Percentiles rank a stretch among this genome's conserved stretches.
Conservation (phyloP, 306 rosid genomes). For the Pyrus communis region DNA sequence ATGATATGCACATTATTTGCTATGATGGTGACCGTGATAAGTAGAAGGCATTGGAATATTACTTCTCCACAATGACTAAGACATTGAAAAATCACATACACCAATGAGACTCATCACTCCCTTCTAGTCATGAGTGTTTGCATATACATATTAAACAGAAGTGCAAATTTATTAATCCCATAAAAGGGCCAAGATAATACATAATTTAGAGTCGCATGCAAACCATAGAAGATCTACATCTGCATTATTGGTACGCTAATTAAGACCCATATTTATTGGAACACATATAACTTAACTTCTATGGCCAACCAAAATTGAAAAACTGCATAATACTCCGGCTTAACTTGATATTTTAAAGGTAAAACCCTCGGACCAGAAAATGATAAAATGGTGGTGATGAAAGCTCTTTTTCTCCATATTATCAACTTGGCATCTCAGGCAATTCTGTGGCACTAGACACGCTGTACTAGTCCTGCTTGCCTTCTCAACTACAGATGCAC, state of each 20-base stretch:
- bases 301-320: not conserved
- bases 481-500: slow-evolving; percentile 26
- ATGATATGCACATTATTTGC: not conserved
- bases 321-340: not conserved
- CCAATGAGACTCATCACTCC: not conserved
- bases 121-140: not conserved
- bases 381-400: not conserved
- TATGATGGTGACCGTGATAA: not conserved
- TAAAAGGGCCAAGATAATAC: not conserved
- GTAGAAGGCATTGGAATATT: not conserved
- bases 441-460: not conserved
- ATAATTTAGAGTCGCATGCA: not conserved
- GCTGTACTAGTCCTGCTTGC: slow-evolving; percentile 31
- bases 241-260: not conserved
- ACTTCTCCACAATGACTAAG: not conserved
- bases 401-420: not conserved
- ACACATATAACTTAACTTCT: not conserved
- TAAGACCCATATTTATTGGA: not conserved
- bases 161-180: not conserved
- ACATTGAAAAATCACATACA: not conserved
- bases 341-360: not conserved
- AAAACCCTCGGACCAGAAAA: not conserved
- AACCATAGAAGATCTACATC: not conserved
- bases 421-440: slow-evolving; percentile 4
- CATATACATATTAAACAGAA: not conserved